Base-by-base conservation (phyloP, 768 basidiomycete genomes). In the Hygrophoropsis aurantiaca region DNA sequence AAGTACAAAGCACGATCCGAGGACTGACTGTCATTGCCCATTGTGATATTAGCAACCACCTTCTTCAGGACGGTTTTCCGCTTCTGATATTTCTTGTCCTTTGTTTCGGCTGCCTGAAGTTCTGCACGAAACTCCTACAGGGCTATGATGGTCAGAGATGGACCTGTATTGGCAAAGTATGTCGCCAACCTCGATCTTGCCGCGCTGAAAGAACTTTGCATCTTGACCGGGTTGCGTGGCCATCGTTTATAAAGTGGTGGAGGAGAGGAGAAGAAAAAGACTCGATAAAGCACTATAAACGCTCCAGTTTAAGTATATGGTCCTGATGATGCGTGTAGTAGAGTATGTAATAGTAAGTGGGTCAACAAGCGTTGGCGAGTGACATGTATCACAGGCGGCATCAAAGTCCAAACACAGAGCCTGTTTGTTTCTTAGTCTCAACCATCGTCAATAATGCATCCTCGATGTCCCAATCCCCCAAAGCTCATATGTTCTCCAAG, bases 1-100 rank as follows among this genome's bases (percentile, higher is more conserved):
- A 53, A 55, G 50, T 54, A 46, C 37, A 36, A 52, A 55, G 49
- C 52, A 42, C 45, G 39, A 47, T 40, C 42, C 32, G 52, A 51
- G 44, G 53, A 82, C 93, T 71, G 64, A 97, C 95, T 94, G 70
- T 98, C 94, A 62, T 94, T 97, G 36, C 97, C 97, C 94, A 99
- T 98, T 3, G 97, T 99, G 67, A 98, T 98, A 68, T 97, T 97
- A 34, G 97, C 97, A 11, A 97, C 93, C 50, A 97, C 87, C 75
- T 94, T 95, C 80, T 99, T 98, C 58, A 98, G 70, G 16, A 91
- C 87, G 0, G 83, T 94, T 79, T 94, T 98, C 58, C 94, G 81
- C 69, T 94, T 94, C 56, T 82, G 72, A 55, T 81, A 98, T 59
- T 94, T 95, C 78, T 97, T 99, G 78, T 99, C 97, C 71, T 97